These are phyloP conservation scores for Epichloe baconii DNA, from an alignment of 2,329 filamentous ascomycete species.

Conservation along the genomic window DNA sequence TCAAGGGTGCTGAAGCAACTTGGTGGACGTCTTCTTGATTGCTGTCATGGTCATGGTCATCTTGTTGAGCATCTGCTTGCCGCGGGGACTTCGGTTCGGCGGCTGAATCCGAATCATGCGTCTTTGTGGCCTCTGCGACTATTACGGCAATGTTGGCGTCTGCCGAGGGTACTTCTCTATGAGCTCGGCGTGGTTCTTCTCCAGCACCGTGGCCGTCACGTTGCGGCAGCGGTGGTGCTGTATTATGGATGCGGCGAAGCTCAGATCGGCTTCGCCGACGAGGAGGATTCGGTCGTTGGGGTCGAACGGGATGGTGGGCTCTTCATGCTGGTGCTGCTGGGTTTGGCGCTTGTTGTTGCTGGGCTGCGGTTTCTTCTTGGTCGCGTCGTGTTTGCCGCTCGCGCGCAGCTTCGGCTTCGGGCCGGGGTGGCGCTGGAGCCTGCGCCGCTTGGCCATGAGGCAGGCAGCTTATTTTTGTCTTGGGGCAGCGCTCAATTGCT, in stretches of 20 bases:
- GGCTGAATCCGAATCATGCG: conserved; percentile 2
- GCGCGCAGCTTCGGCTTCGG: conserved; percentile 5
- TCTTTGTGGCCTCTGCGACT: conserved; percentile 23
- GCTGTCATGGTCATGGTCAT: not conserved
- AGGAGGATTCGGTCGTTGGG: conserved; percentile 57
- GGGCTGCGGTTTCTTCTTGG: conserved; percentile 6
- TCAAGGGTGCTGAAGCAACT: not conserved
- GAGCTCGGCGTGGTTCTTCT: conserved; percentile 44
- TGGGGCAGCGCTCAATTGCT: no score
- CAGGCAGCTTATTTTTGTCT: no score
- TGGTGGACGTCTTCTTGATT: not conserved
- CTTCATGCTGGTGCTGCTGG: conserved; percentile 14
- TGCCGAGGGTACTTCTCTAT: conserved; percentile 59
- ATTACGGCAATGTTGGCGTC: conserved; percentile 37
- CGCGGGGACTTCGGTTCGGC: not conserved
- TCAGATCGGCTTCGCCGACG: conserved; percentile 70
- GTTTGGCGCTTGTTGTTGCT: conserved; percentile 7
- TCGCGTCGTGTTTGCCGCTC: not conserved
- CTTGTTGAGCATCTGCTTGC: not conserved
- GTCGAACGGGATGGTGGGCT: conserved; percentile 53
- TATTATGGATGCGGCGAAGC: conserved; percentile 57
- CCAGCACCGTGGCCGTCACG: conserved; percentile 57
- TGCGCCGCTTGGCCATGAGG: conserved; percentile 10
- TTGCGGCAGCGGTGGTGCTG: conserved; percentile 51
- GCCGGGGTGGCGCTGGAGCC: conserved; percentile 6